Base-by-base conservation (phyloP, 2,329 filamentous ascomycete genomes). In the Arthrinium phaeospermum region DNA sequence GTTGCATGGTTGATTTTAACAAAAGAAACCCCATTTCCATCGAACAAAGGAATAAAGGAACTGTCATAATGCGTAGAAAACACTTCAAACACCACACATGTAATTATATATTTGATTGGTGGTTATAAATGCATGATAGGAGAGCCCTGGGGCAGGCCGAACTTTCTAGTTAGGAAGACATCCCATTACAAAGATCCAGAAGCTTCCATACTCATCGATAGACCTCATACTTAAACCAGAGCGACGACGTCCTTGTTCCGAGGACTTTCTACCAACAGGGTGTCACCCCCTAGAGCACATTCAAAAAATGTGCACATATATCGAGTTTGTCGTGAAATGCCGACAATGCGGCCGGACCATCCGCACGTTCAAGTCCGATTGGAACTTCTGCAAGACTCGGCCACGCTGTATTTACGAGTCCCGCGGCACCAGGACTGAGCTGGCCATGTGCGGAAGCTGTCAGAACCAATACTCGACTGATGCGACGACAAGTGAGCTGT, bases 381-480 rank as follows among this genome's bases (percentile, higher is more conserved):
- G 57, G 57, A 22, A 64, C 30, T 64, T 64, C n/a, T 64, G 57
- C 57, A 64, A 41, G 19, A 30, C 34, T 30, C 57, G 57, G 7
- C 57, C 57, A 41, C 57, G 57, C 13, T 64, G 57, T 64, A 4
- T 41, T 12, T 64, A 64, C 34, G 57, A 64, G 41, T 30, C 30
- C 13, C 14, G 34, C 34, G 34, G 34, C 57, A 64, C 57, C 22
- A 64, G 14, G 22, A 64, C 57, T n/a, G 19, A 64, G 34, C 22
- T 64, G 19, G 57, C 34, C 34, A 64, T 64, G 57, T 64, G 57
- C 13, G 57, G 57, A 30, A 64, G 57, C 57, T 64, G 57, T 24
- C 57, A 64, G 22, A 64, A 64, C 22, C 57, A 64, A 34, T 64
- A 64, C 34, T 10, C 57, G 19, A 8, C 57, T 41, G 57, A 64